Evolutionary conservation across 2,329 filamentous ascomycete species (phyloP), one percentile per base, ranked within the genome.

Genomic region (Sphaerulina musiva): DNA sequence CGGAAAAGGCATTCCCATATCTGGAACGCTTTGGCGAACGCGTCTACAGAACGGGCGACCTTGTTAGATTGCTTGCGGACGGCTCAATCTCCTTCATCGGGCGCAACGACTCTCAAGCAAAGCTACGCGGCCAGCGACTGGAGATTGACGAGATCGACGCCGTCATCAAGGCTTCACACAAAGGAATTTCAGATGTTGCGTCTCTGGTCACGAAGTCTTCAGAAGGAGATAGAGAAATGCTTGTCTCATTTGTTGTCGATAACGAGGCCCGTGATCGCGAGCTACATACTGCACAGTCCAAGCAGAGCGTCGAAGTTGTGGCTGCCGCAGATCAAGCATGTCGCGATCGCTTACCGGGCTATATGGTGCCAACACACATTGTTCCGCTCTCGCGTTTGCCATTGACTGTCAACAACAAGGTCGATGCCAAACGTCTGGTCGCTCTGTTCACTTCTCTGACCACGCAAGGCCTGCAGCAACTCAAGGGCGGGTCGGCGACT

Each of bases 141-240:
- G 92, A 97, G 65, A 86, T 95, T 56, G 87, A 86, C 1, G 91
- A 97, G 72, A 95, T 96, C 69, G 93, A 95, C 62, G 84, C 91
- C 46, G 81, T 86, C 7, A 89, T 95, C 62, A 83, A 82, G 45
- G 75, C 79, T 17, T 80, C 80, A 0, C 76, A 81, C 0, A 58
- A 69, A 0, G 73, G 73, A 0, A 72, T 93, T 7, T 74, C 79
- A 11, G 88, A 95, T 61, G 83, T 88, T 0, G 83, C 83, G 2
- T 95, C 90, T 0, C 73, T 95, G 11, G 87, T 96, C 1, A 71
- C 86, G 3, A 86, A 85, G 54, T 85, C 89, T 63, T 77, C 74
- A 0, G 81, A 79, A 5, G 84, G 87, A 56, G 81, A 84, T n/a
- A 90, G 88, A 62, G 89, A 95, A 54, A 82, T 93, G 42, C 77